Base-by-base conservation (phyloP, 1,284 basidiomycete species). In the Quambalaria eucalypti region DNA sequence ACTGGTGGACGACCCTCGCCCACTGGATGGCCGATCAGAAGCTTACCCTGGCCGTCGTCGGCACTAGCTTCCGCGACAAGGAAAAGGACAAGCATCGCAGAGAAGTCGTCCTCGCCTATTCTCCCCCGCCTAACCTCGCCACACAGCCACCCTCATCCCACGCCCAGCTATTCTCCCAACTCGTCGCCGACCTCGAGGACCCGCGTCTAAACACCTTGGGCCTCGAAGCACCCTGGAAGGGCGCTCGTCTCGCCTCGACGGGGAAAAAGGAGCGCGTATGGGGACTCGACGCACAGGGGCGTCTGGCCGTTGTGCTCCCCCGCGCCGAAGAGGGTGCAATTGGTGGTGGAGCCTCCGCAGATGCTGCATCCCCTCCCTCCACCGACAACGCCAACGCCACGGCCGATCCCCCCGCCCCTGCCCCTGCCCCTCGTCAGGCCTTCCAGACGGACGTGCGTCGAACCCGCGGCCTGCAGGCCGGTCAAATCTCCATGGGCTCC, bases 151-250 rank as follows among this genome's bases (percentile, higher is more conserved):
- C 42, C 48, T 54, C 30, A 30, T 54, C n/a, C n/a, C n/a, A n/a
- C n/a, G n/a, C n/a, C n/a, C n/a, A n/a, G n/a, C n/a, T n/a, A n/a
- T n/a, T n/a, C n/a, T n/a, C n/a, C n/a, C 50, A 51, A 61, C 16
- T 29, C 58, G 29, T 28, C 66, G 51, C 29, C 57, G 19, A 56
- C 16, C 46, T 70, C 23, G 64, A 64, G 54, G 55, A 19, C 47
- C 60, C 28, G 48, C 48, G 36, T 55, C 58, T 12, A 46, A 50
- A 28, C 2, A 52, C 62, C 2, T 46, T 67, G 40, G 59, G 62
- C 57, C 51, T 66, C 21, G 58, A 66, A 19, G 38, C 62, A 26
- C 65, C 63, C 9, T 68, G 67, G 66, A 66, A 68, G 50, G 65
- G 65, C 0, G 62, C 65, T 26, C 52, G 62, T 16, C 36, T 69